These are phyloP conservation scores for Clavispora santaluciae DNA, from an alignment of 805 yeast species.

Conservation along the genomic window DNA sequence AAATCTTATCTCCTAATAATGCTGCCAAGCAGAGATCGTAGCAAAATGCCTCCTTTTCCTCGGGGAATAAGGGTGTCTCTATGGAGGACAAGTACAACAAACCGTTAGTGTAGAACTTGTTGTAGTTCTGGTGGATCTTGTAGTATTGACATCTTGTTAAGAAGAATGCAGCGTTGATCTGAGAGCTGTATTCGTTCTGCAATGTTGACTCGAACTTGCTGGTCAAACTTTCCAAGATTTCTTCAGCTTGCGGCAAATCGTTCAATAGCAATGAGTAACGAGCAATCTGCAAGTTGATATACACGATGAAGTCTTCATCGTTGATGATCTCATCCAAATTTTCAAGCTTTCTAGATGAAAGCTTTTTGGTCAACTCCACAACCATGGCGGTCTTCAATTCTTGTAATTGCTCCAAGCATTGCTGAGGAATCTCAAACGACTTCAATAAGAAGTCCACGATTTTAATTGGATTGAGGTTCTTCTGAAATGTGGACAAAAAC, in stretches of 20 bases:
- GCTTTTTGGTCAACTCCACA: constrained; percentile 21
- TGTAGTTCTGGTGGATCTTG: constrained; percentile 73
- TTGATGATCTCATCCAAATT: constrained; percentile 31
- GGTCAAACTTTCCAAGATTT: constrained; percentile 58
- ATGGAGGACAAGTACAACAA: constrained; percentile 79
- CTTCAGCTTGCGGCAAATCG: constrained; percentile 54
- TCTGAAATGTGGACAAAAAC: constrained; percentile 63
- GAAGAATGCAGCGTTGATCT: constrained; percentile 79
- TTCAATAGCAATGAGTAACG: constrained; percentile 58
- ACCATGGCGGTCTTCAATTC: constrained; percentile 27
- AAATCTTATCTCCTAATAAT: constrained; percentile 82
- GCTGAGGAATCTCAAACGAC: constrained; percentile 33
- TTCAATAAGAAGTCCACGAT: constrained; percentile 68
- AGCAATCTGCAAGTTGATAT: constrained; percentile 61
- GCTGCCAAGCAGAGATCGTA: constrained; percentile 83
- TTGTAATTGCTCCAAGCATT: constrained; percentile 33
- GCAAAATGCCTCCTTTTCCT: constrained; percentile 42
- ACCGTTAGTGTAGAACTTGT: constrained; percentile 74
- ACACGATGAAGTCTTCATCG: constrained; percentile 51
- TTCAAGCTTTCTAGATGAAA: constrained; percentile 23
- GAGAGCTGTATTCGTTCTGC: constrained; percentile 33
- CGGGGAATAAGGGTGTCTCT: constrained; percentile 36
- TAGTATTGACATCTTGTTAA: constrained; percentile 72
- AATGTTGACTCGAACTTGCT: constrained; percentile 46
- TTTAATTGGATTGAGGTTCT: constrained; percentile 73